These are phyloP conservation scores for Solanum appendiculatum DNA, from an alignment of 257 asterid species.

Conservation along the genomic window DNA sequence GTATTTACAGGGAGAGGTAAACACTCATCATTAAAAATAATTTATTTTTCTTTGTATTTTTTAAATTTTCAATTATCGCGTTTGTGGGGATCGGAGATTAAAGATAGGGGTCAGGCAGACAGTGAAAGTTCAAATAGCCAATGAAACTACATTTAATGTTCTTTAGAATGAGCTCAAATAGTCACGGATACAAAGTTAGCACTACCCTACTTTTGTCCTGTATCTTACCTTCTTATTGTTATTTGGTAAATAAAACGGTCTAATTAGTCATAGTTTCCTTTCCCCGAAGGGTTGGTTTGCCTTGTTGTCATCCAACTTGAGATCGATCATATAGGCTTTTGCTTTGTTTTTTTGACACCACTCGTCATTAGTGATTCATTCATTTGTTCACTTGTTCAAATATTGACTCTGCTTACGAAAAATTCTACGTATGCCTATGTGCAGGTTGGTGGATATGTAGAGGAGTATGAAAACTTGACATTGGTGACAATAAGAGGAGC, in stretches of 20 bases:
- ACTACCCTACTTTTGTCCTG: neutral
- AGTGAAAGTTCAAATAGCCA: neutral
- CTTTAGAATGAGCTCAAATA: neutral
- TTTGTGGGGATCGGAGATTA: neutral
- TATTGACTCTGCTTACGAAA: neutral
- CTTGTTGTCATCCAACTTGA: neutral
- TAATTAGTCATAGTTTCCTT: neutral
- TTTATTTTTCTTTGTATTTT: neutral
- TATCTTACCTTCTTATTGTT: neutral
- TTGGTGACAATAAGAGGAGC: constrained; percentile 11
- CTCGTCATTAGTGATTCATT: neutral
- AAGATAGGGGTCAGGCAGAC: neutral
- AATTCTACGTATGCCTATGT: neutral
- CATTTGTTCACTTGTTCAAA: neutral
- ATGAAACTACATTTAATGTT: neutral
- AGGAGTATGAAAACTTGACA: constrained; percentile 8
- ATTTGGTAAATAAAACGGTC: neutral
- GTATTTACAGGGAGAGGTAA: constrained; percentile 26
- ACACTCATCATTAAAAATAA: neutral
- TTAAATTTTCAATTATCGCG: neutral
- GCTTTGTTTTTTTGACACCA: neutral
- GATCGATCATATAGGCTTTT: neutral
- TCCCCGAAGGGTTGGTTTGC: neutral
- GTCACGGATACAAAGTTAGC: neutral
- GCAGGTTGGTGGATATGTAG: constrained; percentile 16